Conservation (phyloP, 352 stramenopile species). For the Phytophthora crassamura region DNA sequence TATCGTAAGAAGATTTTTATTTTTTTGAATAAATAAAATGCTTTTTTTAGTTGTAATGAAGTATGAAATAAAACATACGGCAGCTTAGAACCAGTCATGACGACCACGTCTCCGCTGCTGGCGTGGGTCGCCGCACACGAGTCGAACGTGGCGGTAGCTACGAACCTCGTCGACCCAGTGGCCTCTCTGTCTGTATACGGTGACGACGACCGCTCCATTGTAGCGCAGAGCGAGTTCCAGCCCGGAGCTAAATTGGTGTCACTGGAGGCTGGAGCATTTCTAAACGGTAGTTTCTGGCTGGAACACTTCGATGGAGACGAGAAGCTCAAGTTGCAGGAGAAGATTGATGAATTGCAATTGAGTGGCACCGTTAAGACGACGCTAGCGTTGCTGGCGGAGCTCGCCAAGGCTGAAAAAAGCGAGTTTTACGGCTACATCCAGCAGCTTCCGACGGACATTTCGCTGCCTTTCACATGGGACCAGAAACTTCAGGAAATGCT, state of each 20-base stretch:
- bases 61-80: neutral
- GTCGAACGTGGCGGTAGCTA: conserved; percentile 40
- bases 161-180: conserved; percentile 50
- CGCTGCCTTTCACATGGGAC: conserved; percentile 61
- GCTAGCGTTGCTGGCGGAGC: conserved; percentile 58
- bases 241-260: conserved; percentile 48
- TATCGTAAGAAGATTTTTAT: no score
- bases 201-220: conserved; percentile 58
- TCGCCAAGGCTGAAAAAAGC: conserved; percentile 41
- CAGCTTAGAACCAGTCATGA: conserved; percentile 26
- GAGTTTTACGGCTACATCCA: conserved; percentile 64
- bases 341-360: conserved; percentile 41
- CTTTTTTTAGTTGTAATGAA: no score
- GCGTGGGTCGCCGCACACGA: conserved; percentile 49
- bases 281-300: conserved; percentile 64
- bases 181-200: conserved; percentile 33
- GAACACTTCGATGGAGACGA: conserved; percentile 14
- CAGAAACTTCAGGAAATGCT: conserved; percentile 37
- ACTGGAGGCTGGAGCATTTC: conserved; percentile 42
- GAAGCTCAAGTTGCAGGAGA: conserved; percentile 34
- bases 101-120: conserved; percentile 27
- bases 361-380: conserved; percentile 56
- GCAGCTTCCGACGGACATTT: conserved; percentile 56
- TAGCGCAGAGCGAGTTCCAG: conserved; percentile 41
- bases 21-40: no score